phyloP scores from a whole-genome alignment of 176 grass and related monocot species.

The Rhynchospora tenuis region DNA sequence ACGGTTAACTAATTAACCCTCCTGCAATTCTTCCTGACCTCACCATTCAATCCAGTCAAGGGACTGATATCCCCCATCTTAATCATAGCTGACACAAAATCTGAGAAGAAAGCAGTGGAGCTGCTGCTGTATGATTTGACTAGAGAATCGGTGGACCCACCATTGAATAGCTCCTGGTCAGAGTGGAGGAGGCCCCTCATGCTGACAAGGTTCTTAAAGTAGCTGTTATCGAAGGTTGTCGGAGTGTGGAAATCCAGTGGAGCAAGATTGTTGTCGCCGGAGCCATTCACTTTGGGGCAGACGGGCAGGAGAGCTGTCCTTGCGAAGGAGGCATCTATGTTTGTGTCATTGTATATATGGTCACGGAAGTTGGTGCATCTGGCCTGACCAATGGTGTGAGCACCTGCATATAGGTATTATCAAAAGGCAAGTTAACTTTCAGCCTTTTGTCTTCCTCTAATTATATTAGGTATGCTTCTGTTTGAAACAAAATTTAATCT shows the following conservation, averaged over 20 bases:
- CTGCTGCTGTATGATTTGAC: slow-evolving; percentile 28
- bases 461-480: too few relatives aligned
- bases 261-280: slow-evolving; percentile 50
- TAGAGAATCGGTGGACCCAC: slow-evolving; percentile 35
- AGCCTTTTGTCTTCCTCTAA: too few relatives aligned
- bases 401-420: slow-evolving; percentile 25
- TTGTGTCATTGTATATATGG: slow-evolving; percentile 62
- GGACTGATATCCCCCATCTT: slow-evolving; percentile 57
- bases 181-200: slow-evolving; percentile 47
- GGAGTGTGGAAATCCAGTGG: slow-evolving; percentile 54
- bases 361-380: slow-evolving; percentile 58
- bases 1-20: slow-evolving; percentile 33
- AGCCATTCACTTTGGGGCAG: slow-evolving; percentile 26
- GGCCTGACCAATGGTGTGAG: slow-evolving; percentile 59
- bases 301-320: neutral
- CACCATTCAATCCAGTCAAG: slow-evolving; percentile 41
- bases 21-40: slow-evolving; percentile 53
- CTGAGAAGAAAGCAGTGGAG: slow-evolving; percentile 19
- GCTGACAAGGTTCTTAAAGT: slow-evolving; percentile 42
- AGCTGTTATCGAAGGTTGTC: slow-evolving; percentile 36
- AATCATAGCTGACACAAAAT: slow-evolving; percentile 36
- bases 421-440: neutral
- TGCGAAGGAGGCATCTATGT: slow-evolving; percentile 42
- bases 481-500: too few relatives aligned
- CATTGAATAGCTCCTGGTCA: slow-evolving; percentile 47